phyloP scores from a whole-genome alignment of 108 stramenopile species.

The Licmophora abbreviata region DNA sequence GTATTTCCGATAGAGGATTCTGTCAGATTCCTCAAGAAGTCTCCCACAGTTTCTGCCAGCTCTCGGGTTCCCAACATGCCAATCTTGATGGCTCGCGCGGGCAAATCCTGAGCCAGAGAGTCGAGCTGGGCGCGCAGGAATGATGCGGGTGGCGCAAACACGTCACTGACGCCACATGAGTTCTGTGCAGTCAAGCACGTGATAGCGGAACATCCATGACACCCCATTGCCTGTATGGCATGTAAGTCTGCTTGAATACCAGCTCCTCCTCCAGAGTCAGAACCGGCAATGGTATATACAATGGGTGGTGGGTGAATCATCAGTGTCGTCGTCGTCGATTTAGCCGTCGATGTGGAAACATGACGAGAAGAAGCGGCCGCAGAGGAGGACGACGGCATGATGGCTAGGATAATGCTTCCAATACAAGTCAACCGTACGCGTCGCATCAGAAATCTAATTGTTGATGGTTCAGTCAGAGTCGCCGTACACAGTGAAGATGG shows the following conservation, averaged over 20 bases:
- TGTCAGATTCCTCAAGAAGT: constrained; percentile 30
- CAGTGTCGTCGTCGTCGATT: background rate
- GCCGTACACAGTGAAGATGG: too few relatives aligned
- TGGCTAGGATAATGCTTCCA: background rate
- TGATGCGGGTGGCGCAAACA: constrained; percentile 46
- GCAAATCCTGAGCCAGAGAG: constrained; percentile 66
- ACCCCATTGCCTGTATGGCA: constrained; percentile 74
- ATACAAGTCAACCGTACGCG: background rate
- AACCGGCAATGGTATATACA: constrained; percentile 91
- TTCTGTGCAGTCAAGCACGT: constrained; percentile 88
- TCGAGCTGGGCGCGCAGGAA: constrained; percentile 54
- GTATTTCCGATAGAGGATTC: background rate
- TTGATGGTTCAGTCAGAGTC: background rate
- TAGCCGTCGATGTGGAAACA: background rate
- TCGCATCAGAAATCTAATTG: background rate
- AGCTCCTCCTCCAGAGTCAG: constrained; percentile 92
- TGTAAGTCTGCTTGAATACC: constrained; percentile 94
- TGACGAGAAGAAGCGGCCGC: background rate
- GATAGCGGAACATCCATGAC: constrained; percentile 88
- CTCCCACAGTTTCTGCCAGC: constrained; percentile 59
- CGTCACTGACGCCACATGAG: constrained; percentile 58
- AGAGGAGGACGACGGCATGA: constrained; percentile 1
- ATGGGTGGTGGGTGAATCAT: constrained; percentile 49
- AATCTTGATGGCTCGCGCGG: constrained; percentile 78
- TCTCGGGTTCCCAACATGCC: constrained; percentile 84